Evolutionary conservation across 75 land plant genomes (phyloP).

Genomic region (Chamaecyparis obtusa): DNA sequence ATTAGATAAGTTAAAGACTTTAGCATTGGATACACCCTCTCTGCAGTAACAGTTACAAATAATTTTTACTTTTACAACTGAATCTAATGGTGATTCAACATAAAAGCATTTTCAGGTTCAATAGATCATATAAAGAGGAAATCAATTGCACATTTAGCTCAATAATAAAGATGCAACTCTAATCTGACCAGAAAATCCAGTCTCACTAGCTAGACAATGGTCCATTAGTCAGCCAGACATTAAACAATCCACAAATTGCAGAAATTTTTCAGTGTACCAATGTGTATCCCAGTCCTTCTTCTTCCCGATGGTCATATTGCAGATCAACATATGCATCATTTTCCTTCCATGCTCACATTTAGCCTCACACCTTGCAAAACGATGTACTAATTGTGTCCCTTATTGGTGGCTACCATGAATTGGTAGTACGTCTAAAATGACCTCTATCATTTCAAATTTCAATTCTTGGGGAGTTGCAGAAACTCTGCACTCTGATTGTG

Average conservation of each 20-base stretch:
- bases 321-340: neutral
- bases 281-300: neutral
- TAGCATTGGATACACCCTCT: neutral
- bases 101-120: neutral
- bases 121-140: neutral
- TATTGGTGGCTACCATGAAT: neutral
- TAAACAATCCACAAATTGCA: neutral
- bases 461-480: neutral
- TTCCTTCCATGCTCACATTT: neutral
- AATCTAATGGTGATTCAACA: neutral
- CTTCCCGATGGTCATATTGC: neutral
- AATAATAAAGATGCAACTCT: neutral
- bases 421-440: neutral
- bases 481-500: neutral
- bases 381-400: neutral
- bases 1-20: neutral
- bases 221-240: neutral
- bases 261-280: neutral
- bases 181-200: neutral
- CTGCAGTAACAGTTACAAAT: neutral
- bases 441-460: neutral
- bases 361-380: neutral
- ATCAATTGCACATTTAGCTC: neutral
- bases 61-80: neutral
- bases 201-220: neutral